Evolutionary conservation across 75 land plant genomes (phyloP).

Genomic region (Pinus tabuliformis): DNA sequence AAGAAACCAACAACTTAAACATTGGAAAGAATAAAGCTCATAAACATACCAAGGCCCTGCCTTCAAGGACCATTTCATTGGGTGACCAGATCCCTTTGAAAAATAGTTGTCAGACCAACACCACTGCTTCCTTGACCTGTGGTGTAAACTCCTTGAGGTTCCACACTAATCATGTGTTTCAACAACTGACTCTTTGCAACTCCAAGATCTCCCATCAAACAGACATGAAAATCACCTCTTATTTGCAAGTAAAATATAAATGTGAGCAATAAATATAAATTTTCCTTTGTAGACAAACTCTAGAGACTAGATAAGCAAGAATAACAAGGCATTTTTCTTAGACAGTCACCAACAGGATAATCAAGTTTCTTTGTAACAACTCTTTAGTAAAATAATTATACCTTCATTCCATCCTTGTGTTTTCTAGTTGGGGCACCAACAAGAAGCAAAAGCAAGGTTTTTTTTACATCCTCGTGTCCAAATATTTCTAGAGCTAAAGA

Average conservation of each 20-base stretch:
- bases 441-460: slow-evolving; percentile 84
- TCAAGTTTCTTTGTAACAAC: background rate
- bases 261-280: background rate
- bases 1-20: background rate
- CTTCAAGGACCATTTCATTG: slow-evolving; percentile 97
- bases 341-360: too few species aligned
- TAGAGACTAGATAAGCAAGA: background rate
- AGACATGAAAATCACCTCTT: slow-evolving; percentile 92
- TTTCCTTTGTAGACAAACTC: background rate
- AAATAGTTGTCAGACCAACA: slow-evolving; percentile 98
- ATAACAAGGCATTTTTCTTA: background rate
- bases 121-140: slow-evolving; percentile 99
- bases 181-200: slow-evolving; percentile 99
- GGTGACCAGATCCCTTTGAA: slow-evolving; percentile 90
- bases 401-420: slow-evolving; percentile 97
- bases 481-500: slow-evolving; percentile 97
- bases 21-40: background rate
- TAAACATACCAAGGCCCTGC: slow-evolving; percentile 87
- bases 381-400: slow-evolving; percentile 8
- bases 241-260: slow-evolving; percentile 50
- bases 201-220: slow-evolving; percentile 99
- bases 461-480: slow-evolving; percentile 99
- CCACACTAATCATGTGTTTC: slow-evolving; percentile 93
- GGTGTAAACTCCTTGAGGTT: slow-evolving; percentile 94
- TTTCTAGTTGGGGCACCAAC: slow-evolving; percentile 96